Evolutionary conservation across 176 grass and related monocot genomes (phyloP).

Genomic region (Raddia distichophylla): DNA sequence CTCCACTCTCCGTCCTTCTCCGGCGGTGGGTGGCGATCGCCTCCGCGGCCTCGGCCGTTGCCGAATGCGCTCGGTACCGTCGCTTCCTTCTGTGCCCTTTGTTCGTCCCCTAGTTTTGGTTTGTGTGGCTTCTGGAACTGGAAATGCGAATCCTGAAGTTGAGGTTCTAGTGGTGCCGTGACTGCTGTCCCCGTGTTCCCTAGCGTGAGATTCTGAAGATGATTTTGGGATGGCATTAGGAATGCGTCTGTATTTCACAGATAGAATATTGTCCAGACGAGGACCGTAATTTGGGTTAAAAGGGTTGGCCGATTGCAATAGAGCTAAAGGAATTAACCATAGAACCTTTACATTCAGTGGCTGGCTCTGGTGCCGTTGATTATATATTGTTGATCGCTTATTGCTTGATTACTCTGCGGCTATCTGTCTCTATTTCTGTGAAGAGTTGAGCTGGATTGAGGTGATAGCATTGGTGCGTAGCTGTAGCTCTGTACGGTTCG

Average conservation of each 20-base stretch:
- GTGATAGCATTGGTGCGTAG: not conserved
- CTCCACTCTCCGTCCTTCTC: not conserved
- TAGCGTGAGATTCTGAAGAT: not conserved
- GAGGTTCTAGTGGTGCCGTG: not conserved
- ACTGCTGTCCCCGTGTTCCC: too few relatives aligned
- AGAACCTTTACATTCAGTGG: not conserved
- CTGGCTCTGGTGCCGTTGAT: not conserved
- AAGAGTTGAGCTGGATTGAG: not conserved
- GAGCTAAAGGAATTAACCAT: not conserved
- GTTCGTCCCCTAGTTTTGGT: not conserved
- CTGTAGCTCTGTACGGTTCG: not conserved
- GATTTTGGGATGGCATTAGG: not conserved
- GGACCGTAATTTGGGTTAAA: not conserved
- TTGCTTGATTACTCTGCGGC: not conserved
- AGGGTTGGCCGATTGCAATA: not conserved
- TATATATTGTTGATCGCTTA: not conserved
- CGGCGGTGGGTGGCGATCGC: not conserved
- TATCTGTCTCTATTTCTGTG: not conserved
- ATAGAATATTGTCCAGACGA: not conserved
- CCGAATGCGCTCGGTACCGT: not conserved
- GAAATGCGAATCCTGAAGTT: not conserved
- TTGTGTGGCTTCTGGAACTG: not conserved
- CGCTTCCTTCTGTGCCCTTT: not conserved
- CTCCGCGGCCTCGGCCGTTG: not conserved
- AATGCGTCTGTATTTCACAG: not conserved